Evolutionary conservation across 495 filamentous ascomycete genomes (phyloP), one percentile per base, ranked within the genome.

Genomic region (Pseudotulostoma volvatum): DNA sequence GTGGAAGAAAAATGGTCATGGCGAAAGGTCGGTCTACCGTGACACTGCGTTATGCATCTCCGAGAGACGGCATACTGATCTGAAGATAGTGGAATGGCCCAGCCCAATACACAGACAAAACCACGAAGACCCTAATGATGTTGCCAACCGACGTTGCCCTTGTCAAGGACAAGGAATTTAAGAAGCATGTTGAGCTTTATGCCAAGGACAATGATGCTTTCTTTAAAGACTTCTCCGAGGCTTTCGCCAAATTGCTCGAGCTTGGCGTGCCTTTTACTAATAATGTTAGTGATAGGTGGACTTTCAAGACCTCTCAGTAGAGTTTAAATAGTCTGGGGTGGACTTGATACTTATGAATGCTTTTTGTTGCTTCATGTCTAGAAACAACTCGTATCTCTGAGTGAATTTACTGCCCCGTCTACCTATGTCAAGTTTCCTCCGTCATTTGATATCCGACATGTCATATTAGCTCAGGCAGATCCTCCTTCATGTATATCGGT

Each of bases 111-210:
- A 72, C 86, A 59, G 90, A 97, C 64, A 76, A 78, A 60, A 68
- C 62, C 52, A 85, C 76, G 48, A 82, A 85, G 70, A 71, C 70
- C 34, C 64, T 97, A 48, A 97, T 97, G 90, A 97, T 97, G 90
- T 65, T 97, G 51, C 90, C 90, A 41, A 77, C 84, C 40, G 90
- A 97, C 54, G 76, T 92, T 62, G 84, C 76, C 23, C 61, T 97
- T 35, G 58, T 90, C 57, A 77, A 86, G 64, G 90, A 97, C 64
- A 84, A 88, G 70, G 66, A 61, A 36, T 93, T 96, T 74, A 76
- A 70, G 66, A 62, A 71, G 53, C 79, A 81, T 54, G 85, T 90
- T 33, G 76, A 93, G 63, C 76, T 77, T 53, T 96, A 95, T 59
- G 87, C 87, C 44, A 83, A 84, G 68, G 84, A 94, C 66, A 81